These are phyloP conservation scores for Hygrophorus russula DNA, from an alignment of 768 basidiomycete genomes.

Conservation along the genomic window DNA sequence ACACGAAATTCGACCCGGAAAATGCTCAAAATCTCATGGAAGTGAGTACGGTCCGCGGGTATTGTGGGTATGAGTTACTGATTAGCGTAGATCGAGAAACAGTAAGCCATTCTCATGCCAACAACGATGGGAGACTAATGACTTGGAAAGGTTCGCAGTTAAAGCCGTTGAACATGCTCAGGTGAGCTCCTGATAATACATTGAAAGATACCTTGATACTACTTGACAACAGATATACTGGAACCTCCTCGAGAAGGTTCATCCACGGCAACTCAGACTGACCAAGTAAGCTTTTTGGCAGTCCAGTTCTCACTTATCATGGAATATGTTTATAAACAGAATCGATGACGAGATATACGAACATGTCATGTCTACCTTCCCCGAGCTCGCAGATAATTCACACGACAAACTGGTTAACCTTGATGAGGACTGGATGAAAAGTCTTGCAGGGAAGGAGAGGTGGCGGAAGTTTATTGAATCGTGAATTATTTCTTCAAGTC, in stretches of 20 bases:
- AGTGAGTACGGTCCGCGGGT: slow-evolving; percentile 31
- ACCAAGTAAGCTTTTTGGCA: slow-evolving; percentile 52
- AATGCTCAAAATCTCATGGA: slow-evolving; percentile 88
- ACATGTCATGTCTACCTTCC: slow-evolving; percentile 67
- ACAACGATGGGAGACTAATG: background rate
- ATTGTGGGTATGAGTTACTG: slow-evolving; percentile 2
- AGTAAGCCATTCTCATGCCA: slow-evolving; percentile 43
- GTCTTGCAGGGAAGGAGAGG: slow-evolving; percentile 68
- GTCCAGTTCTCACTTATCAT: slow-evolving; percentile 2
- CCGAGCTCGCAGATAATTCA: slow-evolving; percentile 51
- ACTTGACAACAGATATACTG: slow-evolving; percentile 67
- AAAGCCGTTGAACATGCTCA: slow-evolving; percentile 95
- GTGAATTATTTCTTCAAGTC: slow-evolving; percentile 23
- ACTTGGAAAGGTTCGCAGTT: slow-evolving; percentile 62
- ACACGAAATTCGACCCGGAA: slow-evolving; percentile 67
- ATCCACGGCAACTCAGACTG: slow-evolving; percentile 65
- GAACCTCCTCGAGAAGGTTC: slow-evolving; percentile 78
- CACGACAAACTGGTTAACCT: slow-evolving; percentile 42
- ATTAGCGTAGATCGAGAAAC: slow-evolving; percentile 78
- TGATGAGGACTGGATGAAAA: slow-evolving; percentile 93
- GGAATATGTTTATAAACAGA: slow-evolving; percentile 22
- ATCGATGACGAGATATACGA: slow-evolving; percentile 88
- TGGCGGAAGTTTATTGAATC: slow-evolving; percentile 84
- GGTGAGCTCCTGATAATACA: slow-evolving; percentile 18
- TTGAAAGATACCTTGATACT: background rate